These are phyloP conservation scores for Populus tomentosa DNA, from an alignment of 441 rosid genomes.

Conservation along the genomic window DNA sequence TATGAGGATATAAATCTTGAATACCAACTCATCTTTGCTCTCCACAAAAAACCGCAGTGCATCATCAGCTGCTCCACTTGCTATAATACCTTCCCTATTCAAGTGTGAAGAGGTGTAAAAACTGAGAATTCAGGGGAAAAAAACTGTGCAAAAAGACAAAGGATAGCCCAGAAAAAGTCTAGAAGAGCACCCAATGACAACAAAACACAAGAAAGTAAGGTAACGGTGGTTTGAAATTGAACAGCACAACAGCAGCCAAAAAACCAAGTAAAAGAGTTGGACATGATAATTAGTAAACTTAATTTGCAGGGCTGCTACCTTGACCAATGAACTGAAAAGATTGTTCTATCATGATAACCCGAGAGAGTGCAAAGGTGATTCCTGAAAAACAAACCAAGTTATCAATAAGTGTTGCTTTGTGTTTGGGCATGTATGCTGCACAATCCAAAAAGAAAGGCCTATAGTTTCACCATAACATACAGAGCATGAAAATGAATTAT, in stretches of 20 bases:
- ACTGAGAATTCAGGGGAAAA: conserved; percentile 5
- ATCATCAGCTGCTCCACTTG: conserved; percentile 96
- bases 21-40: conserved; percentile 42
- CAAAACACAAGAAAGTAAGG: not conserved
- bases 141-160: not conserved
- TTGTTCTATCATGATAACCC: conserved; percentile 91
- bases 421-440: not conserved
- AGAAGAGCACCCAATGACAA: not conserved
- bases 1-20: conserved; percentile 10
- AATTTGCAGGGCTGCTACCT: conserved; percentile 42
- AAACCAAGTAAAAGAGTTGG: not conserved
- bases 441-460: not conserved
- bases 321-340: conserved; percentile 95
- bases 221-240: not conserved
- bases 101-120: conserved; percentile 10
- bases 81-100: conserved; percentile 79
- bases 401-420: conserved; percentile 10
- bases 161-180: not conserved
- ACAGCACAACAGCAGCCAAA: not conserved
- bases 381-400: conserved; percentile 47
- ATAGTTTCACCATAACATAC: not conserved
- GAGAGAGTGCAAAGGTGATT: conserved; percentile 74
- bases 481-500: not conserved
- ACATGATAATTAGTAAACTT: conserved; percentile 5
- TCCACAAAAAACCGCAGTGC: conserved; percentile 65